Evolutionary conservation across 208 protist species (phyloP), one percentile per base, ranked within the genome.

Genomic region (Acanthamoeba royreba): DNA sequence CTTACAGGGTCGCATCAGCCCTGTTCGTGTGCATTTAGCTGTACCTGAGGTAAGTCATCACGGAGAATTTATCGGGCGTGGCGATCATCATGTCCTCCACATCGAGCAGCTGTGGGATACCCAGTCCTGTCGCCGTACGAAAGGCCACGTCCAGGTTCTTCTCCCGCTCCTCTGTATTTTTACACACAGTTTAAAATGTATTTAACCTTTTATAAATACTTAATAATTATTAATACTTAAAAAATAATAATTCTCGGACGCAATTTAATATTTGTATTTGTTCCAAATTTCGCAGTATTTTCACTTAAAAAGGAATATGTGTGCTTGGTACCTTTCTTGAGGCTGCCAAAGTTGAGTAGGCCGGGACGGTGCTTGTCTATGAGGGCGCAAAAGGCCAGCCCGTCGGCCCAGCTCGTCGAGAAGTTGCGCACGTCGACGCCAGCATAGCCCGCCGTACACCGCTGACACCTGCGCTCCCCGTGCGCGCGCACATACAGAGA

Each of bases 31-130:
- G n/a, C n/a, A n/a, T n/a, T n/a, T n/a, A n/a, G n/a, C n/a, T n/a
- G 55, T 9, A 91, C 85, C 85, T 91, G 45, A 91, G 85, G 46
- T 91, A 91, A 42, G 85, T 91, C 85, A 92, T 92, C 35, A 92
- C 61, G 22, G 86, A 92, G 42, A 92, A 92, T 46, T 92, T 92
- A 35, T 92, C 86, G n/a, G 86, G 86, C 2, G 38, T 45, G 40
- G 86, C 17, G 35, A 92, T 92, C 33, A 92, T 46, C 86, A 92
- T 92, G 55, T 92, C 86, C 47, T 92, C 86, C 5, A 92, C 86
- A 28, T 92, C 86, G 25, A 92, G 55, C 22, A 92, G 86, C 55
- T 49, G 86, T 2, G 86, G 86, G 31, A 92, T 74, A 31, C 79
- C 79, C 45, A 92, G 55, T 25, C 38, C 61, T 35, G 47, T 72